Evolutionary conservation across 306 rosid genomes (phyloP).

Genomic region (Adenanthera pavonina): DNA sequence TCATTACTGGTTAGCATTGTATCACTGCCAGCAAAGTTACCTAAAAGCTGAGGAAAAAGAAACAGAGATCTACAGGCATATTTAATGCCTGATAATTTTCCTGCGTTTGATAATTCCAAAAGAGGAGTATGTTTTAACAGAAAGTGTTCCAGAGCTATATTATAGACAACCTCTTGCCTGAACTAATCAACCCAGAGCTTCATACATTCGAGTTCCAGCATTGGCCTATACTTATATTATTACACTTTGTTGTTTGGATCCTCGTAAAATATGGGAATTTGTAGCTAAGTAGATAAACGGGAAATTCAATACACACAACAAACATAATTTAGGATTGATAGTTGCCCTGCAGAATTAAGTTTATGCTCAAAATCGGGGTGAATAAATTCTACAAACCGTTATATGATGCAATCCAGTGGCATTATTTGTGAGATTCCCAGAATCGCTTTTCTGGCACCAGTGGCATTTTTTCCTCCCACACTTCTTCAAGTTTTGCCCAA

Average conservation of each 20-base stretch:
- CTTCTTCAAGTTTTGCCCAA: slow-evolving; percentile 55
- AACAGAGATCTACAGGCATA: not conserved
- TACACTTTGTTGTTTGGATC: not conserved
- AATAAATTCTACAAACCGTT: slow-evolving; percentile 61
- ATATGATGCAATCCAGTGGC: slow-evolving; percentile 83
- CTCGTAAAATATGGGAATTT: not conserved
- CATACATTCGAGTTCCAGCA: slow-evolving; percentile 34
- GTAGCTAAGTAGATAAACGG: slow-evolving; percentile 21
- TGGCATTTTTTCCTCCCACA: slow-evolving; percentile 78
- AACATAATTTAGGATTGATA: slow-evolving; percentile 22
- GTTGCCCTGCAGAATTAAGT: not conserved
- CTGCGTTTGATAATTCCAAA: not conserved
- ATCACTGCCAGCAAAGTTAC: slow-evolving; percentile 7
- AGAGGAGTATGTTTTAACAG: not conserved
- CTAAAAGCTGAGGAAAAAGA: not conserved
- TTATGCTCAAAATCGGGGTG: not conserved
- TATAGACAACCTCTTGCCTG: slow-evolving; percentile 17
- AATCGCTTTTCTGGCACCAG: slow-evolving; percentile 71
- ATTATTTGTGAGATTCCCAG: slow-evolving; percentile 61
- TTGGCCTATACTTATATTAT: slow-evolving; percentile 13
- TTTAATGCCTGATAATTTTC: not conserved
- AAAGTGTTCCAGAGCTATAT: not conserved
- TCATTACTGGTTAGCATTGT: slow-evolving; percentile 26
- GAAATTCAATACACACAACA: slow-evolving; percentile 34
- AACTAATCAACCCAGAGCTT: slow-evolving; percentile 21